Base-by-base conservation (phyloP, 148 eudicot species). In the Chenopodium album region DNA sequence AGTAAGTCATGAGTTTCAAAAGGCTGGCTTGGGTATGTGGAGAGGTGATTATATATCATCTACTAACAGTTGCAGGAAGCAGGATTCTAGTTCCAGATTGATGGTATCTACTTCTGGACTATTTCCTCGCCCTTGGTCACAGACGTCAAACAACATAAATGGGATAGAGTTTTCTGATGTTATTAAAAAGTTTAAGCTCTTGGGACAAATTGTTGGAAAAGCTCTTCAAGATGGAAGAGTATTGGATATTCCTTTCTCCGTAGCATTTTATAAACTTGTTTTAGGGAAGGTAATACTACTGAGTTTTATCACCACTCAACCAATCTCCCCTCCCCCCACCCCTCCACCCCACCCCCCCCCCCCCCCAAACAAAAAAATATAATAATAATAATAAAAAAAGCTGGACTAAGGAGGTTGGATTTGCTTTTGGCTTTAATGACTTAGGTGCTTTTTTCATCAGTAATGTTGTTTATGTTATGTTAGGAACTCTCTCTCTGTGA, bases 191-290 rank as follows among this genome's bases (percentile, higher is more conserved):
- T 96, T 91, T 85, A 54, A 82, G 22, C 95, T 96, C 62, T 85
- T 94, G 63, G 99, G 99, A 47, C 89, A 90, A 87, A 78, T 96
- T 62, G 89, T 92, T 29, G 98, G 95, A 63, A 96, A 89, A 87
- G 93, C 97, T 84, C 88, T 96, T 84, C 94, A 92, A 84, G 99
- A 96, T 90, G 98, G 98, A 84, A 86, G 99, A 86, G 90, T 96
- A 76, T 84, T 96, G 78, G 99, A 96, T 89, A 86, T 96, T 88
- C 97, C 98, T 66, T 91, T 96, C 79, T 94, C 99, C 64, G 90
- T 79, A 82, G 90, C 98, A 75, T 96, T 96, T 75, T 94, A 96
- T 83, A 94, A 91, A 80, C 93, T 96, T 81, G 87, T 94, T 70
- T 91, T 96, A 68, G 98, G 98, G 72, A 91, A 91, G 99, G 99